These are phyloP conservation scores for Saprolegnia diclina DNA, from an alignment of 352 stramenopile genomes.

Conservation along the genomic window DNA sequence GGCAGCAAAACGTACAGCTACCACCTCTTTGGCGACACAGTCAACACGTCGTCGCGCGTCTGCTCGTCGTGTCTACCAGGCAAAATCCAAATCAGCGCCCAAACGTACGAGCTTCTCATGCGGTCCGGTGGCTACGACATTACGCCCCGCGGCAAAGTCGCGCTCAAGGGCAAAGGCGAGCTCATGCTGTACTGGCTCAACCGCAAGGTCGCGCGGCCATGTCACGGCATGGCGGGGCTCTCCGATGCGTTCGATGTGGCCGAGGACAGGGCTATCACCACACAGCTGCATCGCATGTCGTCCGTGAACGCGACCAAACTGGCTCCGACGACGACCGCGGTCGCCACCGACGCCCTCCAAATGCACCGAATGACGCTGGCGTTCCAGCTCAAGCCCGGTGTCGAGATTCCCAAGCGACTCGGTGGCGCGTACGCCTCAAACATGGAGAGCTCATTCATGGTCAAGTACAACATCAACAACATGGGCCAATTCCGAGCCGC, in stretches of 20 bases:
- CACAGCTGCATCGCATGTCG: slow-evolving; percentile 34
- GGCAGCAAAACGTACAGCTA: slow-evolving; percentile 37
- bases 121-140: slow-evolving; percentile 48
- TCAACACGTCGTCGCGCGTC: slow-evolving; percentile 37
- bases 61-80: slow-evolving; percentile 62
- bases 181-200: slow-evolving; percentile 66
- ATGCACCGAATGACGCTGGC: slow-evolving; percentile 44
- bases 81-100: slow-evolving; percentile 64
- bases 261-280: slow-evolving; percentile 49
- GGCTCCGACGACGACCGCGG: slow-evolving; percentile 45
- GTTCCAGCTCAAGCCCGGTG: slow-evolving; percentile 37
- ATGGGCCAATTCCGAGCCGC: slow-evolving; percentile 16
- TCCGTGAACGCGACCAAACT: slow-evolving; percentile 31
- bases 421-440: background rate
- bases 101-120: slow-evolving; percentile 42
- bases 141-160: slow-evolving; percentile 54
- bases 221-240: slow-evolving; percentile 33
- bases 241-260: slow-evolving; percentile 37
- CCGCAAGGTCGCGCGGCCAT: slow-evolving; percentile 36
- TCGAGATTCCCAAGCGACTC: background rate
- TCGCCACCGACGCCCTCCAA: slow-evolving; percentile 50
- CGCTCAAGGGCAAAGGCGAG: slow-evolving; percentile 69
- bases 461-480: slow-evolving; percentile 27
- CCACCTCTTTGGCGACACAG: slow-evolving; percentile 40
- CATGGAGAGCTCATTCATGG: slow-evolving; percentile 26